Conservation (phyloP, 1,284 basidiomycete species). For the Entoloma clypeatum region DNA sequence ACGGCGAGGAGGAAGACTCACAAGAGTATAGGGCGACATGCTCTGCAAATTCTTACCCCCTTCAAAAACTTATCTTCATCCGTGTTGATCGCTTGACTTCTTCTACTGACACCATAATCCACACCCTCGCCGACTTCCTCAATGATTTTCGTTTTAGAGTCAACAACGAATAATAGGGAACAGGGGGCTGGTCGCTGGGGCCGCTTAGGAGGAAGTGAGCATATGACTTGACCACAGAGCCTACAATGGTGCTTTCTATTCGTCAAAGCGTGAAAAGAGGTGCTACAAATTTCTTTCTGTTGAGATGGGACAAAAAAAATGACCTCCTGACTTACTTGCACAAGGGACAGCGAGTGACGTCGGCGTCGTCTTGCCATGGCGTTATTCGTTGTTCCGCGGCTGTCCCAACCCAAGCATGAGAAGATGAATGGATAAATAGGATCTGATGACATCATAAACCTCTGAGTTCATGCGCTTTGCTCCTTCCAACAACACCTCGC, state of each 20-base stretch:
- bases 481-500: slow-evolving; percentile 46
- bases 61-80: slow-evolving; percentile 78
- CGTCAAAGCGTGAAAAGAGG: slow-evolving; percentile 84
- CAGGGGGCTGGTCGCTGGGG: slow-evolving; percentile 69
- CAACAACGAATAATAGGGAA: slow-evolving; percentile 77
- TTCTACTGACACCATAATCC: slow-evolving; percentile 72
- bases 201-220: slow-evolving; percentile 80
- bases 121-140: slow-evolving; percentile 87
- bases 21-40: slow-evolving; percentile 78
- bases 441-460: slow-evolving; percentile 44
- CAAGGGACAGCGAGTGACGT: slow-evolving; percentile 76
- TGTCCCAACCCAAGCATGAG: slow-evolving; percentile 27
- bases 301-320: neutral
- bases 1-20: slow-evolving; percentile 38
- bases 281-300: slow-evolving; percentile 35
- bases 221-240: slow-evolving; percentile 89
- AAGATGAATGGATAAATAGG: slow-evolving; percentile 4
- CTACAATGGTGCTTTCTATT: slow-evolving; percentile 98
- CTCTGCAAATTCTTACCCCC: slow-evolving; percentile 80
- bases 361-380: slow-evolving; percentile 88
- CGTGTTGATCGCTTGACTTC: slow-evolving; percentile 40
- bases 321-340: slow-evolving; percentile 64
- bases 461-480: slow-evolving; percentile 53
- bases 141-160: slow-evolving; percentile 68
- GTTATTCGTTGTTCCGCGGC: slow-evolving; percentile 90